These are phyloP conservation scores for Aureoboletus auriporus DNA, from an alignment of 768 basidiomycete genomes.

Conservation along the genomic window DNA sequence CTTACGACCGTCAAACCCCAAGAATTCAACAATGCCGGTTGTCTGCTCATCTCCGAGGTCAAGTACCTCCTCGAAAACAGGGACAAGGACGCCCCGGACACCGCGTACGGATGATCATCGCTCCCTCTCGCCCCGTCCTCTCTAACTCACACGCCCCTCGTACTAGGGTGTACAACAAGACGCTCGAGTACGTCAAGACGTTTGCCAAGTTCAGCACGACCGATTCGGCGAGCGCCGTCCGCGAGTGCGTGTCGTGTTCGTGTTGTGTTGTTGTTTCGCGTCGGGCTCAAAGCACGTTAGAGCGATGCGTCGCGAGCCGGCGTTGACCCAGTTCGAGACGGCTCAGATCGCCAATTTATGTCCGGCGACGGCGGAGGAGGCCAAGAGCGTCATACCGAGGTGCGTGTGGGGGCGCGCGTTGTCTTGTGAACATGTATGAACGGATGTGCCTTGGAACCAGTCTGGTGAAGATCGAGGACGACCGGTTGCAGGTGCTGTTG, in stretches of 20 bases:
- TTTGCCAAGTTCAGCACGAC: slow-evolving; percentile 89
- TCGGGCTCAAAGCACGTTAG: no score
- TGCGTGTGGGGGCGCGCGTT: slow-evolving; percentile 21
- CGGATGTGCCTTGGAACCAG: slow-evolving; percentile 21
- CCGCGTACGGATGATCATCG: slow-evolving; percentile 50
- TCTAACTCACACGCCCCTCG: no score
- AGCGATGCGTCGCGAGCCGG: slow-evolving; percentile 72
- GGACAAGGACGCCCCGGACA: slow-evolving; percentile 85
- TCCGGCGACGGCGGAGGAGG: slow-evolving; percentile 84
- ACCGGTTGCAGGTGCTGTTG: slow-evolving; percentile 73
- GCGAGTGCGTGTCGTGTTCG: slow-evolving; percentile 56
- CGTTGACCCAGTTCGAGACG: slow-evolving; percentile 85
- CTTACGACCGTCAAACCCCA: neutral
- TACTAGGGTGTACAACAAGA: slow-evolving; percentile 82
- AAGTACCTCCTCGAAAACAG: slow-evolving; percentile 85
- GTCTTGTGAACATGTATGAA: neutral
- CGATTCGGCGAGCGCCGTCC: slow-evolving; percentile 79
- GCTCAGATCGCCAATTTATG: slow-evolving; percentile 91
- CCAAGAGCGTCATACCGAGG: slow-evolving; percentile 91
- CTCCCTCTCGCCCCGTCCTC: no score
- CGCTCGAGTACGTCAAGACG: slow-evolving; percentile 85
- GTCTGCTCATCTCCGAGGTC: slow-evolving; percentile 88
- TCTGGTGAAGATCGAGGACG: slow-evolving; percentile 85
- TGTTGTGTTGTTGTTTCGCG: neutral
- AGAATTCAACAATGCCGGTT: slow-evolving; percentile 93